Conservation (phyloP, 2,329 filamentous ascomycete species). For the Trichoderma aggressivum region DNA sequence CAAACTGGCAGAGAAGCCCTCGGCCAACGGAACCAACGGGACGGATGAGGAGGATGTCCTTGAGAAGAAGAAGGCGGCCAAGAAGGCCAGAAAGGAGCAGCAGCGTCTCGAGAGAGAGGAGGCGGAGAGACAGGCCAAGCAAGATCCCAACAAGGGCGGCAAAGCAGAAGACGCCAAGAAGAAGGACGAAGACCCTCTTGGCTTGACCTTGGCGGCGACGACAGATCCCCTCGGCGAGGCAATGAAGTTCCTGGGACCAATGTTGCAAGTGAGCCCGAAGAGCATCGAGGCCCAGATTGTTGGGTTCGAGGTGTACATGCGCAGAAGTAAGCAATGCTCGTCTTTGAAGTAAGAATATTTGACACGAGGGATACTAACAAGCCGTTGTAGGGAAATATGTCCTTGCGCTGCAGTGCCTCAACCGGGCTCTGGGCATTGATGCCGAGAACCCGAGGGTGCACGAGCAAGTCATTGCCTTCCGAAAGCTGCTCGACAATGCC, state of each 20-base stretch:
- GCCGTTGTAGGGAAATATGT: slow-evolving; percentile 69
- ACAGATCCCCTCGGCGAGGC: slow-evolving; percentile 80
- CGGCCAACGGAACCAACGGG: slow-evolving; percentile 61
- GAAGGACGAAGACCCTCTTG: slow-evolving; percentile 84
- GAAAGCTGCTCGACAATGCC: slow-evolving; percentile 55
- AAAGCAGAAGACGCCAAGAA: slow-evolving; percentile 71
- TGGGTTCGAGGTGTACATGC: slow-evolving; percentile 86
- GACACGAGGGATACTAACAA: not conserved
- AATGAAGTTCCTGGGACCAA: slow-evolving; percentile 76
- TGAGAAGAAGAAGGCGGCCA: slow-evolving; percentile 81
- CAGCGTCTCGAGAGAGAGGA: slow-evolving; percentile 68
- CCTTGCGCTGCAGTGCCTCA: slow-evolving; percentile 81
- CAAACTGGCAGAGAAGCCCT: slow-evolving; percentile 70
- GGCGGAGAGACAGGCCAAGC: slow-evolving; percentile 72
- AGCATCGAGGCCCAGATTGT: slow-evolving; percentile 77
- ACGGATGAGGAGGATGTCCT: slow-evolving; percentile 54
- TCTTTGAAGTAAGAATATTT: not conserved
- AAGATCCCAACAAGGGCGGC: slow-evolving; percentile 76
- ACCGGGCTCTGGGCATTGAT: slow-evolving; percentile 68
- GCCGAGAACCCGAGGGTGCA: slow-evolving; percentile 68
- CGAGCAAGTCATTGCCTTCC: slow-evolving; percentile 69
- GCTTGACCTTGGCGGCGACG: slow-evolving; percentile 75
- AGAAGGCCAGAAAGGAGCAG: slow-evolving; percentile 81
- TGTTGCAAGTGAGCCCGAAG: slow-evolving; percentile 79
- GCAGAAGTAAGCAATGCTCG: slow-evolving; percentile 62